phyloP scores from a whole-genome alignment of 257 asterid species.

The Ligustrum vulgare region DNA sequence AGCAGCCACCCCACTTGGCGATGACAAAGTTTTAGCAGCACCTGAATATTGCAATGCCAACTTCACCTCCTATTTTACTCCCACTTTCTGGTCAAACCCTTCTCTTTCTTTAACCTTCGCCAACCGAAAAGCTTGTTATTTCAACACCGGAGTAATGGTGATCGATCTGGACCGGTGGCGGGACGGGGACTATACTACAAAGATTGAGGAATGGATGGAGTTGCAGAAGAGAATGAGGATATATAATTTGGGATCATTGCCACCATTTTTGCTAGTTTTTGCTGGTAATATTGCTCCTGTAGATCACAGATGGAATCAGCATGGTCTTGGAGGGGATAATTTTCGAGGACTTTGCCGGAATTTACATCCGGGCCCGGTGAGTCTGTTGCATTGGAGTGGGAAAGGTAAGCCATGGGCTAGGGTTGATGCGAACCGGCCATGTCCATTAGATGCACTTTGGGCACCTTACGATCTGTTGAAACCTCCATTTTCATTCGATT shows the following conservation, averaged over 20 bases:
- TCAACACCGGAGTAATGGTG: constrained; percentile 49
- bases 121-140: constrained; percentile 37
- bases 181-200: constrained; percentile 31
- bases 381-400: constrained; percentile 53
- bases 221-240: constrained; percentile 47
- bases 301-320: constrained; percentile 49
- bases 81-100: constrained; percentile 44
- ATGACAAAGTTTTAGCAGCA: constrained; percentile 35
- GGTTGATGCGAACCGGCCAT: constrained; percentile 39
- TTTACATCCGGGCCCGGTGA: constrained; percentile 44
- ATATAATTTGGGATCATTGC: constrained; percentile 44
- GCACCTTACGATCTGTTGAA: constrained; percentile 48
- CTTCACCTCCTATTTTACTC: constrained; percentile 41
- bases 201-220: constrained; percentile 48
- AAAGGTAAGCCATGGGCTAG: constrained; percentile 55
- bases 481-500: constrained; percentile 32
- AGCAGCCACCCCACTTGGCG: constrained; percentile 29
- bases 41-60: constrained; percentile 50
- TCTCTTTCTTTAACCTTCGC: constrained; percentile 36
- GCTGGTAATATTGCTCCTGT: constrained; percentile 47
- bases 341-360: constrained; percentile 41
- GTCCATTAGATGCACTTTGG: constrained; percentile 56
- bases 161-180: constrained; percentile 45
- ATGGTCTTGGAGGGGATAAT: constrained; percentile 48
- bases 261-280: constrained; percentile 47